Base-by-base conservation (phyloP, 2,329 filamentous ascomycete species). In the Hansfordia pulvinata region DNA sequence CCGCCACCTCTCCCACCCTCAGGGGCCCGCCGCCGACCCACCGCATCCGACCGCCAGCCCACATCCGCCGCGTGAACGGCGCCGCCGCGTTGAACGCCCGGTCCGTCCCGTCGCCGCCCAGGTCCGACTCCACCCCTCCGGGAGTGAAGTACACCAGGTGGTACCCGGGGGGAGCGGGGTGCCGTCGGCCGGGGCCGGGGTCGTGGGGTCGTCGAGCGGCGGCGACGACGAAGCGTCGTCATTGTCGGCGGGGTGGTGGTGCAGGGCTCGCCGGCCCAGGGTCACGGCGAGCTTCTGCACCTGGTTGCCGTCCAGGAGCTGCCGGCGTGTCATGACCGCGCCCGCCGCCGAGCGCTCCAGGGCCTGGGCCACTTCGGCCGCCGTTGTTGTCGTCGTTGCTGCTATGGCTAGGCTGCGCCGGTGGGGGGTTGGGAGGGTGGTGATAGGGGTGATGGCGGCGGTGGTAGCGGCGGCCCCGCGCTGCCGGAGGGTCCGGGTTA, bases 61-160 rank as follows among this genome's bases (percentile, higher is more conserved):
- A 78, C 73, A 78, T 77, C 9, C 73, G 57, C 17, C 72, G 49
- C 2, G 69, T 73, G 30, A 76, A 78, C 0, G 71, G 71, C 3
- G 49, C 33, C 0, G 66, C 58, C 0, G 71, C 62, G 36, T 75
- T 77, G 42, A 69, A 76, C 0, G 62, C 63, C 1, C 42, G 49
- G 46, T 78, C 73, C 0, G 67, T 73, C 10, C 74, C 74, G 42
- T 79, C 73, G 0, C 43, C 33, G 0, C 70, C 71, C 1, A 78
- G 55, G 6, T 66, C 56, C 1, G 41, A 33, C 38, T 76, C 72
- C 0, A 66, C 33, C 4, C 64, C 63, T 0, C 52, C 50, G 0
- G 72, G 69, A 0, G 70, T 74, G 40, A 78, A 77, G 43, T 76
- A 78, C 0, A 62, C 63, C 1, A 78, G 54, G 39, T 78, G 73